These are phyloP conservation scores for Ophiostoma novo-ulmi DNA, from an alignment of 2,329 filamentous ascomycete genomes.

Conservation along the genomic window DNA sequence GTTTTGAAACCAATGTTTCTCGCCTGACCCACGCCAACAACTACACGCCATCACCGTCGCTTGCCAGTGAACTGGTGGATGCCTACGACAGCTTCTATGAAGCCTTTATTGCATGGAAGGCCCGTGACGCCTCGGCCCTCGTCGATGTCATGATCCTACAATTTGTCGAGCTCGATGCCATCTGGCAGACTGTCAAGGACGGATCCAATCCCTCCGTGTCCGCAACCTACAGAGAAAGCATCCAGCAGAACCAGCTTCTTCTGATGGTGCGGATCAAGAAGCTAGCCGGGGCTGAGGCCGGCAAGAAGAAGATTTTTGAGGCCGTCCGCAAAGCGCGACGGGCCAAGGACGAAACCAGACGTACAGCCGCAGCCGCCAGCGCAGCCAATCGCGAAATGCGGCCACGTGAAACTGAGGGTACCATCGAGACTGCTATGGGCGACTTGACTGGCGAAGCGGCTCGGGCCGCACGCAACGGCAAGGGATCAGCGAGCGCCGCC, in stretches of 20 bases:
- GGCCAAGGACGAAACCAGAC: conserved; percentile 51
- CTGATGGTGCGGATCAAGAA: conserved; percentile 75
- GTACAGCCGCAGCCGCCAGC: conserved; percentile 43
- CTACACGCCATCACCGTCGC: conserved; percentile 59
- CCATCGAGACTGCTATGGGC: conserved; percentile 37
- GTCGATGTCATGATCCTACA: conserved; percentile 82
- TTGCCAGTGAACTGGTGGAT: conserved; percentile 59
- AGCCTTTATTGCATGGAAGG: conserved; percentile 79
- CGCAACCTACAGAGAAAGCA: conserved; percentile 72
- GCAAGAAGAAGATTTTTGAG: conserved; percentile 67
- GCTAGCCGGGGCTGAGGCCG: conserved; percentile 65
- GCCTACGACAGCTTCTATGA: conserved; percentile 70
- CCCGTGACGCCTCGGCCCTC: conserved; percentile 69
- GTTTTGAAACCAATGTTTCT: conserved; percentile 69
- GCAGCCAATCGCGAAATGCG: conserved; percentile 55
- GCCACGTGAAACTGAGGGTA: conserved; percentile 56
- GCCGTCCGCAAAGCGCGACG: conserved; percentile 68
- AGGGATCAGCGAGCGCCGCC: not conserved
- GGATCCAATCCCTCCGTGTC: conserved; percentile 68
- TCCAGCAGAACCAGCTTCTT: conserved; percentile 74
- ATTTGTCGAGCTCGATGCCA: conserved; percentile 77
- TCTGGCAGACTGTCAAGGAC: conserved; percentile 77
- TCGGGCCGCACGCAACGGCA: not conserved
- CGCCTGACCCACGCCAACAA: conserved; percentile 61
- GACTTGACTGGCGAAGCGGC: conserved; percentile 32